Conservation (phyloP, 2,329 filamentous ascomycete genomes). For the Tolypocladium tundrense region DNA sequence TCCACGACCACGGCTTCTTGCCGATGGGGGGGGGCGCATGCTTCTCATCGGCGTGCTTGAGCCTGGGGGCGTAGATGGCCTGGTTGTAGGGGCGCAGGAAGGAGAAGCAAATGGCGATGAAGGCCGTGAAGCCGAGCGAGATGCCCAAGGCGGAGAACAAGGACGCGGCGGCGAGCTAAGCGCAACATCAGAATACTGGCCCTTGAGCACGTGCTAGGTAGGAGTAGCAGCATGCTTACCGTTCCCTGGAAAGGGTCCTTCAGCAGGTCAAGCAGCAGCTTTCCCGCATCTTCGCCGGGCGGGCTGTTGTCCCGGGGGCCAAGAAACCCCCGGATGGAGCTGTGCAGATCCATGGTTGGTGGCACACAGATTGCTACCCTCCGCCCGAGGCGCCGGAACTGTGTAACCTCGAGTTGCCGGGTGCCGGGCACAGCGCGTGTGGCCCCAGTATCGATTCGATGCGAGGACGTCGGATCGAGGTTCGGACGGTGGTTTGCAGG, state of each 20-base stretch:
- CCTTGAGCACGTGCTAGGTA: background rate
- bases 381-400: background rate
- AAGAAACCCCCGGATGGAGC: background rate
- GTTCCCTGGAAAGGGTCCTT: conserved; percentile 38
- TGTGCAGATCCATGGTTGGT: background rate
- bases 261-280: conserved; percentile 37
- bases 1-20: conserved; percentile 82
- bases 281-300: conserved; percentile 17
- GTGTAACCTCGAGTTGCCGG: background rate
- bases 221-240: conserved; percentile 20
- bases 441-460: background rate
- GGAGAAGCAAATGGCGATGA: conserved; percentile 74
- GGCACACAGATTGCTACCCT: background rate
- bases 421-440: background rate
- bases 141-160: conserved; percentile 72
- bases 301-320: background rate
- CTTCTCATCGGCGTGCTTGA: conserved; percentile 84
- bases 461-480: background rate
- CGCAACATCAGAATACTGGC: background rate
- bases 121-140: conserved; percentile 63
- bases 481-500: background rate
- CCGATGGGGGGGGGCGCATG: conserved; percentile 81
- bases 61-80: conserved; percentile 85
- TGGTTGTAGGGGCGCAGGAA: conserved; percentile 84
- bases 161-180: conserved; percentile 31